A percentile compares a stretch with the other conserved stretches of the same genome.
These are phyloP conservation scores for Phytophthora cactorum DNA, from an alignment of 352 stramenopile species.

Conservation along the genomic window DNA sequence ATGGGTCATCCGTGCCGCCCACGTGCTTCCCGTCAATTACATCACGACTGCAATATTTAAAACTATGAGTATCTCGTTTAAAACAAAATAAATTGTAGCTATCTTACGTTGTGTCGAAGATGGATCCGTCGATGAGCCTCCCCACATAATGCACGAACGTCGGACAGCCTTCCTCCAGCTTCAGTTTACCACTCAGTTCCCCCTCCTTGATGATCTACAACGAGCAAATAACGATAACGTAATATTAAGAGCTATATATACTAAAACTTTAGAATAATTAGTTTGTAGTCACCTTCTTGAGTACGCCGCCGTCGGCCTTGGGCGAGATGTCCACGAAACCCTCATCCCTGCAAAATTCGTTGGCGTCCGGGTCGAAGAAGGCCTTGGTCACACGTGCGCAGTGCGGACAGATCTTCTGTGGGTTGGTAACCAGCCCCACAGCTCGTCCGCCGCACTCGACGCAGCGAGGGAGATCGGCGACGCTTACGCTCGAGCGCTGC, in stretches of 20 bases:
- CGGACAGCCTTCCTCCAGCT: slow-evolving; percentile 83
- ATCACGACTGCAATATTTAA: slow-evolving; percentile 56
- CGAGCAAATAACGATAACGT: not conserved
- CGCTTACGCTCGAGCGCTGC: slow-evolving; percentile 3
- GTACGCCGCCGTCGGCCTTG: slow-evolving; percentile 68
- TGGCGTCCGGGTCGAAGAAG: slow-evolving; percentile 83
- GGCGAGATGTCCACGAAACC: slow-evolving; percentile 88
- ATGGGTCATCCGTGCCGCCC: slow-evolving; percentile 83
- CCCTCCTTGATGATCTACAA: slow-evolving; percentile 66
- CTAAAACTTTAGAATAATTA: not conserved
- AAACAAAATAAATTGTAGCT: not conserved
- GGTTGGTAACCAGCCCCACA: slow-evolving; percentile 72
- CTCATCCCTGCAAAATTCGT: slow-evolving; percentile 67
- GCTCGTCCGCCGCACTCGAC: slow-evolving; percentile 73
- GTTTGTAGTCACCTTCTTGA: slow-evolving; percentile 70
- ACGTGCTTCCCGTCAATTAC: slow-evolving; percentile 82
- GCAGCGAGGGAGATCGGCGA: slow-evolving; percentile 60
- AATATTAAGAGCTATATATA: too few relatives aligned
- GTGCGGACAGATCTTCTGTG: slow-evolving; percentile 75
- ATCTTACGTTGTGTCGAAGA: slow-evolving; percentile 86
- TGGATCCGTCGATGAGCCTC: slow-evolving; percentile 79
- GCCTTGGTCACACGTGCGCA: slow-evolving; percentile 67
- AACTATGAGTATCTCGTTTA: not conserved
- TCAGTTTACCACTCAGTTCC: slow-evolving; percentile 39
- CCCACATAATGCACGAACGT: slow-evolving; percentile 90